phyloP scores from a whole-genome alignment of 805 yeast species.

The Pichia exigua region DNA sequence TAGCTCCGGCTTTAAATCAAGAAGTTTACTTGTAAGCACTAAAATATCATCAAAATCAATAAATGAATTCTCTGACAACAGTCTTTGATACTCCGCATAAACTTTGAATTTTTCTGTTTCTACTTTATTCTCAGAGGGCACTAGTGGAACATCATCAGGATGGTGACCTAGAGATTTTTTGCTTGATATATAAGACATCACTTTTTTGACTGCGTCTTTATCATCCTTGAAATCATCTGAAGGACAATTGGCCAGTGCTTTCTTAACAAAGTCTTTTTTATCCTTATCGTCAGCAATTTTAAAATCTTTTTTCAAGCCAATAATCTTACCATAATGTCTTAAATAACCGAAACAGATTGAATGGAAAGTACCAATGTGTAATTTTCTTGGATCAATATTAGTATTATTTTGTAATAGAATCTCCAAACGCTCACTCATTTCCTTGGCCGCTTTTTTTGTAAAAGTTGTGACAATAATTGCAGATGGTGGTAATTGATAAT shows the following conservation, averaged over 20 bases:
- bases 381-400: constrained; percentile 29
- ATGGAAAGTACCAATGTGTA: constrained; percentile 86
- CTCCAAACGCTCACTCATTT: constrained; percentile 60
- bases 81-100: constrained; percentile 46
- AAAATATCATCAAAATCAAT: constrained; percentile 85
- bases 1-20: constrained; percentile 36
- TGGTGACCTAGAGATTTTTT: constrained; percentile 46
- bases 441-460: constrained; percentile 87
- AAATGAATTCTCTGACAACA: constrained; percentile 34
- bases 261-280: constrained; percentile 35
- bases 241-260: constrained; percentile 9
- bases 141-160: constrained; percentile 30
- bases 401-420: constrained; percentile 26
- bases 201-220: constrained; percentile 31
- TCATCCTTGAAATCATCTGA: constrained; percentile 18
- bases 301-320: constrained; percentile 36
- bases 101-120: constrained; percentile 31
- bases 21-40: constrained; percentile 42
- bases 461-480: constrained; percentile 81
- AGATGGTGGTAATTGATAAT: constrained; percentile 47
- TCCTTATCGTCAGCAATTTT: constrained; percentile 65
- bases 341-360: constrained; percentile 63
- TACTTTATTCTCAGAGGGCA: constrained; percentile 16
- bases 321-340: constrained; percentile 41
- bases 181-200: constrained; percentile 42